phyloP scores from a whole-genome alignment of 2,329 filamentous ascomycete species.

The Pyrenochaeta sp. region DNA sequence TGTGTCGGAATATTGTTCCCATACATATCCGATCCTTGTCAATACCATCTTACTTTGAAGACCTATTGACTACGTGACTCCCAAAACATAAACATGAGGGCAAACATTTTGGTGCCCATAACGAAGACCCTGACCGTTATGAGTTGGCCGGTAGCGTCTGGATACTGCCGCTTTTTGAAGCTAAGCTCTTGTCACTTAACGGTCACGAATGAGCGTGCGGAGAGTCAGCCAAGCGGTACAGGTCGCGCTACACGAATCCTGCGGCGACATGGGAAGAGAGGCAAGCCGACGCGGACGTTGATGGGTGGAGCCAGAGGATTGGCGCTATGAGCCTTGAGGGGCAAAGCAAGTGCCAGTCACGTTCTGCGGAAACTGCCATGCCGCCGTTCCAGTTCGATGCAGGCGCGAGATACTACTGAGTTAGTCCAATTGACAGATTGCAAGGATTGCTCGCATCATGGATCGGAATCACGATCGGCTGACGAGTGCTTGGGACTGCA shows the following conservation, averaged over 20 bases:
- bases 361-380: constrained; percentile 21
- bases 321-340: constrained; percentile 27
- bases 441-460: constrained; percentile 23
- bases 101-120: no score
- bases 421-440: constrained; percentile 15
- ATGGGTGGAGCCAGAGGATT: constrained; percentile 27
- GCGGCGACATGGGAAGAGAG: constrained; percentile 26
- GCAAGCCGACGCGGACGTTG: constrained; percentile 43
- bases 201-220: constrained; percentile 27
- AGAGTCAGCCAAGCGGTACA: constrained; percentile 27
- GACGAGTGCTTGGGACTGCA: constrained; percentile 20
- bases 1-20: background rate
- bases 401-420: constrained; percentile 16
- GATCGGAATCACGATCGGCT: constrained; percentile 30
- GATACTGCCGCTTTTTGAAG: constrained; percentile 18
- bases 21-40: background rate
- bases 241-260: constrained; percentile 23
- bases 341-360: constrained; percentile 25
- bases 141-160: constrained; percentile 23
- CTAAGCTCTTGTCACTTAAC: constrained; percentile 28
- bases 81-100: constrained; percentile 2
- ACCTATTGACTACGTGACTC: background rate
- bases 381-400: constrained; percentile 13
- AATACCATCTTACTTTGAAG: background rate
- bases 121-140: constrained; percentile 9